A percentile compares a stretch with the other conserved stretches of the same genome.
Conservation (phyloP, 495 filamentous ascomycete genomes). For the Hyaloscypha finlandica region DNA sequence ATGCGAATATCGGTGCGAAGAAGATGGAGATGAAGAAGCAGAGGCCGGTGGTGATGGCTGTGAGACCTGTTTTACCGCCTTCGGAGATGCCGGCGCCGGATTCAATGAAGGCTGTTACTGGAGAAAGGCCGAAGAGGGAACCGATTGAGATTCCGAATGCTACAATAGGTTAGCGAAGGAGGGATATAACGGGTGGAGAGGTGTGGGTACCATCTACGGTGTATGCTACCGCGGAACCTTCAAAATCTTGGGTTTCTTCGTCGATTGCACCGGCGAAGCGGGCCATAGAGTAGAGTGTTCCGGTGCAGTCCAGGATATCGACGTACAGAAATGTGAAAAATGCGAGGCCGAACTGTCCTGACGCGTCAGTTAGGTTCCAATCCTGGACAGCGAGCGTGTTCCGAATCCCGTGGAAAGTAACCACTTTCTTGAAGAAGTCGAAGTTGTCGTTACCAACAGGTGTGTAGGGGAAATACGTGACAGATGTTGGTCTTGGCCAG, state of each 20-base stretch:
- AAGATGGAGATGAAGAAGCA: slow-evolving; percentile 57
- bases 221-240: slow-evolving; percentile 74
- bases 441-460: slow-evolving; percentile 63
- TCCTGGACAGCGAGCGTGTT: slow-evolving; percentile 64
- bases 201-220: slow-evolving; percentile 59
- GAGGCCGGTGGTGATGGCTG: slow-evolving; percentile 69
- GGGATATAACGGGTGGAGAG: background rate
- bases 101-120: slow-evolving; percentile 81
- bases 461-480: slow-evolving; percentile 78
- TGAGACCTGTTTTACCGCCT: slow-evolving; percentile 77
- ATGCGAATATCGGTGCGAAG: slow-evolving; percentile 75
- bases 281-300: slow-evolving; percentile 82
- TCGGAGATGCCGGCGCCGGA: slow-evolving; percentile 83
- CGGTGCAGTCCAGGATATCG: slow-evolving; percentile 76
- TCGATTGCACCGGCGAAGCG: slow-evolving; percentile 74
- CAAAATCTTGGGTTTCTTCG: slow-evolving; percentile 72
- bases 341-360: slow-evolving; percentile 71
- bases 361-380: slow-evolving; percentile 63
- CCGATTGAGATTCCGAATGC: slow-evolving; percentile 74
- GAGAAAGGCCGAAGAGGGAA: slow-evolving; percentile 69
- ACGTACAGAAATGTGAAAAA: slow-evolving; percentile 85
- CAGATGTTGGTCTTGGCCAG: slow-evolving; percentile 71
- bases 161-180: background rate
- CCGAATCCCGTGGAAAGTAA: slow-evolving; percentile 73
- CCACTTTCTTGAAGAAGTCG: slow-evolving; percentile 82